phyloP scores from a whole-genome alignment of 768 basidiomycete genomes.

The Xerocomus spinulosus region DNA sequence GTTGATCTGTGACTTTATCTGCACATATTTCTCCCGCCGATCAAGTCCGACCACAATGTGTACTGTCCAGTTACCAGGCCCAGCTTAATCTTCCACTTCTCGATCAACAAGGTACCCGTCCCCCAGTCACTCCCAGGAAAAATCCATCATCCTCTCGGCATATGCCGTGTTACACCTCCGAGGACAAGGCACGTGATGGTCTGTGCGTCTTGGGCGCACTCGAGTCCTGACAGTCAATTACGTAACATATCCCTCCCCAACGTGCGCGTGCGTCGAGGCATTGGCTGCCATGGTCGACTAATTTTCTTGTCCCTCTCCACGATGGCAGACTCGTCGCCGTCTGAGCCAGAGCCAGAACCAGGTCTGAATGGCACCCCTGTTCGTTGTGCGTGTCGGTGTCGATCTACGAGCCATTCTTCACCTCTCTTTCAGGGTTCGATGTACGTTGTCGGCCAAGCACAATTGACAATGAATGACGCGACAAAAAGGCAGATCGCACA shows the following conservation, averaged over 20 bases:
- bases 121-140: conserved; percentile 5
- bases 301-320: no score
- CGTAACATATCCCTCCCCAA: not conserved
- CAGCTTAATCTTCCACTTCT: conserved; percentile 8
- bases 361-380: conserved; percentile 73
- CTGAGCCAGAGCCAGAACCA: conserved; percentile 63
- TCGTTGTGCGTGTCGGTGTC: conserved; percentile 55
- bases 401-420: not conserved
- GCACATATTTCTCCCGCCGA: conserved; percentile 30
- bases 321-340: no score
- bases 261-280: conserved; percentile 6
- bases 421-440: conserved; percentile 64
- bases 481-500: conserved; percentile 69
- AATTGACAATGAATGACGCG: conserved; percentile 19
- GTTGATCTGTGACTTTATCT: conserved; percentile 32
- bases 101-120: conserved; percentile 15
- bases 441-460: conserved; percentile 43
- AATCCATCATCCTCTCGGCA: conserved; percentile 6
- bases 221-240: not conserved
- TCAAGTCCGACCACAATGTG: conserved; percentile 32
- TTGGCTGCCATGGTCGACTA: conserved; percentile 5
- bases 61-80: no score
- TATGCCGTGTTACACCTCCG: conserved; percentile 22
- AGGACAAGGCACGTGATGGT: no score
- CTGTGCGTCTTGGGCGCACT: conserved; percentile 1